Evolutionary conservation across 345 rosid genomes (phyloP).

Genomic region (Euclidium syriacum): DNA sequence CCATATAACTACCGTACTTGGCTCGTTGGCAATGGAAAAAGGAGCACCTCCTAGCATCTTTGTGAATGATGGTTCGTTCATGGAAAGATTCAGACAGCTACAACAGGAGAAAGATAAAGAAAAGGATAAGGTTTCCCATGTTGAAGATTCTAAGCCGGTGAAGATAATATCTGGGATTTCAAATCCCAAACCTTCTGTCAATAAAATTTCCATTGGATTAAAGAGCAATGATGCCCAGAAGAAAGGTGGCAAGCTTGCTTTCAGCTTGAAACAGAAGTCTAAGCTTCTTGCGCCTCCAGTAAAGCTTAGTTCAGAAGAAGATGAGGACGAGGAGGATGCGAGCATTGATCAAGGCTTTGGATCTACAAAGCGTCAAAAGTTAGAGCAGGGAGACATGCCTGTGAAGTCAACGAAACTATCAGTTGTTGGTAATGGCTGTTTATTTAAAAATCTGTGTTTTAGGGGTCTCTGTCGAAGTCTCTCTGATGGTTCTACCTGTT

Average conservation of each 20-base stretch:
- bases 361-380: slow-evolving; percentile 63
- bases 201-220: slow-evolving; percentile 38
- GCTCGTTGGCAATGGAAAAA: slow-evolving; percentile 62
- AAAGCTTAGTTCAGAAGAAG: slow-evolving; percentile 79
- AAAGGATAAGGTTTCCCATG: slow-evolving; percentile 32
- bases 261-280: slow-evolving; percentile 95
- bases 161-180: slow-evolving; percentile 46
- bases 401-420: slow-evolving; percentile 41
- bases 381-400: slow-evolving; percentile 46
- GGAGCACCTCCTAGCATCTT: slow-evolving; percentile 69
- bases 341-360: slow-evolving; percentile 42
- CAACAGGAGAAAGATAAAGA: slow-evolving; percentile 68
- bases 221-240: slow-evolving; percentile 47
- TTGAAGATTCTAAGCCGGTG: slow-evolving; percentile 64
- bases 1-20: slow-evolving; percentile 29
- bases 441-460: slow-evolving; percentile 30
- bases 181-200: slow-evolving; percentile 38
- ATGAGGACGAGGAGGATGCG: slow-evolving; percentile 61
- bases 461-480: slow-evolving; percentile 15
- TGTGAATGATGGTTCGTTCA: slow-evolving; percentile 95
- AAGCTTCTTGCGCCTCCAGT: slow-evolving; percentile 82
- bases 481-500: slow-evolving; percentile 15
- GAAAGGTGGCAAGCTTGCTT: slow-evolving; percentile 86
- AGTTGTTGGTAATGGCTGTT: slow-evolving; percentile 83
- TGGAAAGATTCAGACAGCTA: slow-evolving; percentile 98